Evolutionary conservation across 495 filamentous ascomycete genomes (phyloP).

Genomic region (Aspergillus diversus): DNA sequence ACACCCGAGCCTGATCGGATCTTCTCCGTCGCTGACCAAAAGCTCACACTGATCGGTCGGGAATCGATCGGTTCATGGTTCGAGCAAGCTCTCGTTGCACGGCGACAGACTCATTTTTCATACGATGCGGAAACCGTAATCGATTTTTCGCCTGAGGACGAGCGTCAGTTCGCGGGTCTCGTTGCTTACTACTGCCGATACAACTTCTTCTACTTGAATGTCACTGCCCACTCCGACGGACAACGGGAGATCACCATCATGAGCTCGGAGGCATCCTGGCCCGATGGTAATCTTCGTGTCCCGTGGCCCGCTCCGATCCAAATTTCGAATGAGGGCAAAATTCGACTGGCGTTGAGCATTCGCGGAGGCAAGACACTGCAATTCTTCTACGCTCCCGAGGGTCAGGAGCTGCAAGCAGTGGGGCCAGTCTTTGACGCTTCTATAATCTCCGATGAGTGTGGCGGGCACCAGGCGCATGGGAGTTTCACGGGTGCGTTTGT

Average conservation of each 20-base stretch:
- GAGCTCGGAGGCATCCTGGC: conserved; percentile 15
- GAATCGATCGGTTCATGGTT: conserved; percentile 24
- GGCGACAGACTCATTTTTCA: conserved; percentile 19
- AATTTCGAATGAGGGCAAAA: conserved; percentile 10
- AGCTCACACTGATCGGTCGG: conserved; percentile 12
- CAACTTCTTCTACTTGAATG: conserved; percentile 19
- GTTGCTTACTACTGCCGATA: conserved; percentile 17
- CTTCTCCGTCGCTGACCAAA: conserved; percentile 3
- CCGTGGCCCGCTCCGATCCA: background rate
- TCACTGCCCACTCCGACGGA: conserved; percentile 11
- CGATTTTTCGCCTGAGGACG: conserved; percentile 9
- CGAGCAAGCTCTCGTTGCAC: conserved; percentile 18
- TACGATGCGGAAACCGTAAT: conserved; percentile 16
- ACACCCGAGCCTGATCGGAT: conserved; percentile 17
- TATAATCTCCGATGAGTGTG: conserved; percentile 17
- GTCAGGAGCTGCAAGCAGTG: conserved; percentile 3
- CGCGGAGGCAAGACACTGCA: conserved; percentile 12
- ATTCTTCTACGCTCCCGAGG: conserved; percentile 19
- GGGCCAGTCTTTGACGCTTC: conserved; percentile 17
- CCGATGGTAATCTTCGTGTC: conserved; percentile 2
- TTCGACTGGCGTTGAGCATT: conserved; percentile 10
- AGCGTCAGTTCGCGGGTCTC: conserved; percentile 16
- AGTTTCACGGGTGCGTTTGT: conserved; percentile 19
- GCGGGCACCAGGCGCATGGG: conserved; percentile 16
- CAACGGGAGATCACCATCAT: conserved; percentile 16